Conservation (phyloP, 257 asterid genomes). For the Fraxinus quadrangulata region DNA sequence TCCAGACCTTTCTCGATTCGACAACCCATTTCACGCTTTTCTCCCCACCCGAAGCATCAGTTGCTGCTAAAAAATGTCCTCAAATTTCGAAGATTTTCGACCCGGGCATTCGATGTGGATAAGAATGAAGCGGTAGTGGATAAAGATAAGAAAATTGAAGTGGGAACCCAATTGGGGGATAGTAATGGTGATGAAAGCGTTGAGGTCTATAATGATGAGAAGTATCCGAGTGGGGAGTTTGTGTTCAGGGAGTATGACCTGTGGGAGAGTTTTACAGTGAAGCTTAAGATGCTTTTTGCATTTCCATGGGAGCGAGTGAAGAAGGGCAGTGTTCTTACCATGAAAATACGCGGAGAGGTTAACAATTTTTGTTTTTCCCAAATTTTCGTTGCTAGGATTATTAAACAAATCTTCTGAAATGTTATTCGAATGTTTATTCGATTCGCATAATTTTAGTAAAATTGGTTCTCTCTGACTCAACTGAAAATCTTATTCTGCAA, state of each 20-base stretch:
- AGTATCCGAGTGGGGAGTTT: constrained; percentile 85
- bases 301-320: constrained; percentile 93
- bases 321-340: constrained; percentile 84
- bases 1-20: constrained; percentile 35
- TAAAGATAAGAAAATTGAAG: constrained; percentile 29
- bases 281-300: constrained; percentile 73
- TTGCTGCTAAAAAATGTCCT: constrained; percentile 19
- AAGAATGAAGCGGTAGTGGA: constrained; percentile 36
- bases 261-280: constrained; percentile 68
- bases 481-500: not conserved
- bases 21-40: constrained; percentile 17
- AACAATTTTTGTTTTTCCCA: not conserved
- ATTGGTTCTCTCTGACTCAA: not conserved
- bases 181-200: constrained; percentile 31
- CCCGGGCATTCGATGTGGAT: constrained; percentile 56
- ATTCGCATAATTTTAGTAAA: not conserved
- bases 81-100: constrained; percentile 26
- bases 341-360: constrained; percentile 94
- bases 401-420: not conserved
- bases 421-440: constrained; percentile 9
- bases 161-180: constrained; percentile 22
- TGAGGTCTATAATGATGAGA: constrained; percentile 28
- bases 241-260: constrained; percentile 56
- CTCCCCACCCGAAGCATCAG: constrained; percentile 20
- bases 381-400: not conserved